Conservation (phyloP, 331 rosid species). For the Malus hybrid region DNA sequence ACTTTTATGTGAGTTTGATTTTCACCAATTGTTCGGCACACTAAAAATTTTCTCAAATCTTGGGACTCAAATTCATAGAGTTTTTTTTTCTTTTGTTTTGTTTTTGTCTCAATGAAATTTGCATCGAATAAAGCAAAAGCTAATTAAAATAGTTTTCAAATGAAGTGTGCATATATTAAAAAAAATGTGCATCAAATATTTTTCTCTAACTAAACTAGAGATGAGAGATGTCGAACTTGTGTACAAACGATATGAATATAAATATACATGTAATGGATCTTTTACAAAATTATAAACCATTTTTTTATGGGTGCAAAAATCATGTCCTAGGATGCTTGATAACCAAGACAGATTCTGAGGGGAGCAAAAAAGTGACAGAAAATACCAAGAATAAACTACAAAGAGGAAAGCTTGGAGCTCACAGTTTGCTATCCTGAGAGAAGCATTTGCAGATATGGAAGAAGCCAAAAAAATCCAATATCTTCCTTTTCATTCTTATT, state of each 20-base stretch:
- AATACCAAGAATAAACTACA: neutral
- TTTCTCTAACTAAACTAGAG: neutral
- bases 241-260: neutral
- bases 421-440: constrained; percentile 11
- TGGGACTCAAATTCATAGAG: too few species aligned
- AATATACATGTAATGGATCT: neutral
- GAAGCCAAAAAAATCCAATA: constrained; percentile 39
- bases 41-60: too few species aligned
- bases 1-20: too few species aligned
- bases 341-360: neutral
- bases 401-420: too few species aligned
- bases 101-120: too few species aligned
- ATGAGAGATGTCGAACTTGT: neutral
- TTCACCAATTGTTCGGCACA: too few species aligned
- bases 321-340: constrained; percentile 21
- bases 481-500: constrained; percentile 34
- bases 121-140: neutral
- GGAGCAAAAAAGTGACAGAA: constrained; percentile 15
- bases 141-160: too few species aligned
- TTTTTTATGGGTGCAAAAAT: neutral
- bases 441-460: constrained; percentile 33
- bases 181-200: neutral
- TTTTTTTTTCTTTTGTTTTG: neutral
- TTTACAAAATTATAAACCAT: neutral
- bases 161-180: neutral